Evolutionary conservation across 2,329 filamentous ascomycete species (phyloP), one percentile per base, ranked within the genome.

Genomic region (Setomelanomma holmii): DNA sequence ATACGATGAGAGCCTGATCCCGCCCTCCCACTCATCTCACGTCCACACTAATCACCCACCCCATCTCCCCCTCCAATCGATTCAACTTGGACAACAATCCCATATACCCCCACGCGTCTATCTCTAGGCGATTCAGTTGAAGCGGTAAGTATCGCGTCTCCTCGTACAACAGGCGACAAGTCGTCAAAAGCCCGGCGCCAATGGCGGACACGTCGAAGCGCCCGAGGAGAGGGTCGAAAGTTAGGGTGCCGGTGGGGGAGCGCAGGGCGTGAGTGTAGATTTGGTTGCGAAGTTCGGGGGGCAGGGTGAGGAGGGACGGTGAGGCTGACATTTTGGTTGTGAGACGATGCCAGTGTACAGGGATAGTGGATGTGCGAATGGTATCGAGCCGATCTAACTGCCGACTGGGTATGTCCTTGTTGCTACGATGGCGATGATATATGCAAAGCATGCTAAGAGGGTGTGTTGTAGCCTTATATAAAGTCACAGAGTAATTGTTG

Each of bases 141-240:
- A 64, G 3, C 6, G 49, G 55, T 14, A 60, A 17, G 24, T 55
- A 51, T 8, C 27, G 44, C 5, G 60, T 65, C 27, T 65, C 56
- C 8, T 45, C 12, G 12, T 51, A 53, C 1, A 58, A 39, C 3
- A 42, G 51, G 30, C 57, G 58, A 41, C 60, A 66, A 1, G 53
- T 55, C 3, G 46, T 48, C 12, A 59, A 12, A 6, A 67, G 45
- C 0, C 59, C 58, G 3, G 55, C 51, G 2, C 56, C 61, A 19
- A 63, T 64, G 0, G 21, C 2, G 6, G 44, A 45, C 2, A 55
- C 40, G 12, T 61, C 49, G 40, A 65, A 62, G 4, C 55, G 56
- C 14, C 40, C 49, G 7, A 24, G 40, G 1, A 10, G n/a, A 0
- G 22, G 20, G 21, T 51, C 20, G 50, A 51, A 61, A 6, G n/a